These are phyloP conservation scores for Fusarium sp. DNA, from an alignment of 2,329 filamentous ascomycete genomes.

Conservation along the genomic window DNA sequence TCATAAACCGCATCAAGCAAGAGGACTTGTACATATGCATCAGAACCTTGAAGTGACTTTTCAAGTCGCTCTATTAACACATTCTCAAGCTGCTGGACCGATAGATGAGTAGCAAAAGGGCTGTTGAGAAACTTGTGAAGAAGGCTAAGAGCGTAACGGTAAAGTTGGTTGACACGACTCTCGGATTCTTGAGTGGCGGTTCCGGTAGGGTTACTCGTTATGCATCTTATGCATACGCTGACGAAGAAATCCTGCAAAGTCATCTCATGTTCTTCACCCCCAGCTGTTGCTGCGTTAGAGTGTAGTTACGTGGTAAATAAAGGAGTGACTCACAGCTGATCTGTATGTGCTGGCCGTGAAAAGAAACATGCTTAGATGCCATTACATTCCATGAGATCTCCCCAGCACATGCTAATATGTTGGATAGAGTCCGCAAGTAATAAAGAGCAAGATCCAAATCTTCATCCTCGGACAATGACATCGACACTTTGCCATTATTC, in stretches of 20 bases:
- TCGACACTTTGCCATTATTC: conserved; percentile 25
- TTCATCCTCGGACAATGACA: conserved; percentile 64
- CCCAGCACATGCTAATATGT: conserved; percentile 74
- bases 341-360: conserved; percentile 47
- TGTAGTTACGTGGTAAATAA: not conserved
- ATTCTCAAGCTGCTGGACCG: conserved; percentile 75
- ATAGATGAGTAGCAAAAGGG: conserved; percentile 69
- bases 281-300: conserved; percentile 55
- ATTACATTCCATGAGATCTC: conserved; percentile 78
- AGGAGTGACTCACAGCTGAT: conserved; percentile 61
- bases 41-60: conserved; percentile 69
- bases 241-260: conserved; percentile 76
- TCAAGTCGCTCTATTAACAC: conserved; percentile 76
- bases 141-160: conserved; percentile 76
- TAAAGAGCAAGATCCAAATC: conserved; percentile 84
- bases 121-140: conserved; percentile 76
- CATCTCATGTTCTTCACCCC: conserved; percentile 64
- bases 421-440: conserved; percentile 79
- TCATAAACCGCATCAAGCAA: conserved; percentile 83
- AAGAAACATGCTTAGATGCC: conserved; percentile 65
- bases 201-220: conserved; percentile 52
- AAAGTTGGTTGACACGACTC: conserved; percentile 71
- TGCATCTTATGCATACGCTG: conserved; percentile 72
- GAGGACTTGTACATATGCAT: conserved; percentile 79
- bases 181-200: conserved; percentile 44